A percentile compares a stretch with the other conserved stretches of the same genome.
Conservation (phyloP, 176 grass and related monocot species). For the Eleusine indica region DNA sequence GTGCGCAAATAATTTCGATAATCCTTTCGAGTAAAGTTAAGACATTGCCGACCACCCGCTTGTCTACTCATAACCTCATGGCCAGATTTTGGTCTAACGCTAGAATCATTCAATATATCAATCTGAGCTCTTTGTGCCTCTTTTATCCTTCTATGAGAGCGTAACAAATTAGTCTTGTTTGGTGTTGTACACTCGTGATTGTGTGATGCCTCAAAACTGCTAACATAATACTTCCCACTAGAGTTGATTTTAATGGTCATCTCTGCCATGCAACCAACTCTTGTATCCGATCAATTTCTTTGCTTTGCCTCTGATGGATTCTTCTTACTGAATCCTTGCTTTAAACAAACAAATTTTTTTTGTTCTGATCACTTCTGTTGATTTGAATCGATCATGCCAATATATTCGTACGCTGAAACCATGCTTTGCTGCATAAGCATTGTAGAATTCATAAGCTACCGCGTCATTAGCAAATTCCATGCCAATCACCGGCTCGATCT, state of each 20-base stretch:
- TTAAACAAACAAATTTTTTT: constrained; percentile 58
- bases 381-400: constrained; percentile 45
- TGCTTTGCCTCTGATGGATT: constrained; percentile 36
- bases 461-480: constrained; percentile 22
- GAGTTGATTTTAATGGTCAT: constrained; percentile 54
- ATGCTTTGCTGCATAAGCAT: constrained; percentile 47
- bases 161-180: too few relatives aligned
- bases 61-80: neutral
- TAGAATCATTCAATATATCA: neutral
- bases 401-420: constrained; percentile 59
- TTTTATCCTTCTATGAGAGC: too few relatives aligned
- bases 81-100: neutral
- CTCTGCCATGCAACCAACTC: constrained; percentile 58
- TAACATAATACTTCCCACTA: constrained; percentile 32
- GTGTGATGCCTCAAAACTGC: too few relatives aligned
- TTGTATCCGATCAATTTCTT: constrained; percentile 52
- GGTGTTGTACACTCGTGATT: too few relatives aligned
- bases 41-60: neutral
- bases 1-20: neutral
- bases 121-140: neutral
- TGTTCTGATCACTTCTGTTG: constrained; percentile 35
- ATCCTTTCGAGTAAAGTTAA: neutral
- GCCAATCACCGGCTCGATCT: too few relatives aligned
- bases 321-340: constrained; percentile 41
- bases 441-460: constrained; percentile 60